Evolutionary conservation across 2,329 filamentous ascomycete species (phyloP).

Genomic region (Verticillium isaacii): DNA sequence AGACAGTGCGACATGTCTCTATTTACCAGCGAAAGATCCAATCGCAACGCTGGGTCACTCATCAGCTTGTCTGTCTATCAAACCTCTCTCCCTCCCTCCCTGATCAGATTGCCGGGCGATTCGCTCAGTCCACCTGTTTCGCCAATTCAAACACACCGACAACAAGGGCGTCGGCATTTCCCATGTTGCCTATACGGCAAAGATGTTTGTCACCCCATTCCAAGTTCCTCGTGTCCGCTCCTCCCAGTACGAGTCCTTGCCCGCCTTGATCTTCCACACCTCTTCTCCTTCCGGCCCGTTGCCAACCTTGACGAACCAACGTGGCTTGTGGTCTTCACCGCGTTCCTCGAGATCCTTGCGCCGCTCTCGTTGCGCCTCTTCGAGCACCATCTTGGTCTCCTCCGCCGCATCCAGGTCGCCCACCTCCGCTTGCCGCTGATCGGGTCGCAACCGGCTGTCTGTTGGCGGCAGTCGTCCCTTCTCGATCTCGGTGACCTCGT

Average conservation of each 20-base stretch:
- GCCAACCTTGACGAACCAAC: slow-evolving; percentile 79
- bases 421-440: slow-evolving; percentile 80
- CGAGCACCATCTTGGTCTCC: slow-evolving; percentile 72
- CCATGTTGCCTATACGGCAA: slow-evolving; percentile 17
- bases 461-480: slow-evolving; percentile 70
- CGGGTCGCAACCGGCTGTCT: slow-evolving; percentile 77
- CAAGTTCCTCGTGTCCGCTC: slow-evolving; percentile 66
- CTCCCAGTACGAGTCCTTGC: slow-evolving; percentile 93
- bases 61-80: neutral
- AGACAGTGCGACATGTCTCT: neutral
- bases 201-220: slow-evolving; percentile 51
- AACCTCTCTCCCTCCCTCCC: neutral
- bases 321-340: slow-evolving; percentile 67
- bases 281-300: slow-evolving; percentile 56
- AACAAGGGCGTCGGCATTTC: neutral
- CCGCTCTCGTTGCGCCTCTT: slow-evolving; percentile 77
- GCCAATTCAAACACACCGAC: neutral
- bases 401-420: slow-evolving; percentile 82
- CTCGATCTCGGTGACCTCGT: slow-evolving; percentile 82
- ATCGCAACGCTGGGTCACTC: neutral
- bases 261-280: slow-evolving; percentile 70
- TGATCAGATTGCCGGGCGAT: neutral
- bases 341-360: slow-evolving; percentile 70
- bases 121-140: neutral
- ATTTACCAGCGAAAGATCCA: neutral